Conservation (phyloP, 345 rosid species). For the Arabis alpina region DNA sequence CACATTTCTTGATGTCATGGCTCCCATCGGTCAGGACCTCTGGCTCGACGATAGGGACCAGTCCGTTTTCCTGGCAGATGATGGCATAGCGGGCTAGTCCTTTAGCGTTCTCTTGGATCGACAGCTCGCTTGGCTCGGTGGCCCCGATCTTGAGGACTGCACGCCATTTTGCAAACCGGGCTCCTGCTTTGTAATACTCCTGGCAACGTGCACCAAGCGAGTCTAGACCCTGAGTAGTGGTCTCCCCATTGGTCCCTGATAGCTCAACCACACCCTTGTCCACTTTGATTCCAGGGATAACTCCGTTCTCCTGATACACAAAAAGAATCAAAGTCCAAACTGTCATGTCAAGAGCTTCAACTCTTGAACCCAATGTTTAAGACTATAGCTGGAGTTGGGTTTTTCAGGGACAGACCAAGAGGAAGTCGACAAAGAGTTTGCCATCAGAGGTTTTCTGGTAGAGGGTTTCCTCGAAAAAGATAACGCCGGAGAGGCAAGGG, state of each 20-base stretch:
- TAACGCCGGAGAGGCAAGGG: slow-evolving; percentile 83
- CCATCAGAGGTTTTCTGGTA: slow-evolving; percentile 81
- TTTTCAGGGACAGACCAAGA: slow-evolving; percentile 39
- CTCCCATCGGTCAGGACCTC: slow-evolving; percentile 84
- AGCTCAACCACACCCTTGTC: slow-evolving; percentile 90
- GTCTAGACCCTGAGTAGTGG: slow-evolving; percentile 95
- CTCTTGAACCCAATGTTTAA: slow-evolving; percentile 5
- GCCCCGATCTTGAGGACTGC: slow-evolving; percentile 89
- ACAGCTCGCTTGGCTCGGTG: slow-evolving; percentile 78
- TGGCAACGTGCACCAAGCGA: slow-evolving; percentile 78
- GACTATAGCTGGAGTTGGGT: slow-evolving; percentile 1
- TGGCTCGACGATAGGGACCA: slow-evolving; percentile 94
- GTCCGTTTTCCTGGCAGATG: slow-evolving; percentile 92
- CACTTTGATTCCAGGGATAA: slow-evolving; percentile 90
- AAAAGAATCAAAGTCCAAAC: not conserved
- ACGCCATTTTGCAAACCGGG: slow-evolving; percentile 96
- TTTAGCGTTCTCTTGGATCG: slow-evolving; percentile 88
- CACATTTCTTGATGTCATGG: slow-evolving; percentile 84
- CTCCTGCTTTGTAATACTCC: slow-evolving; percentile 94
- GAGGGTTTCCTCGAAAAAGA: slow-evolving; percentile 95
- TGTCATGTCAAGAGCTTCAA: slow-evolving; percentile 23
- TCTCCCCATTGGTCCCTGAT: slow-evolving; percentile 85
- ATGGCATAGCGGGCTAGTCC: slow-evolving; percentile 95
- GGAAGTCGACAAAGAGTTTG: slow-evolving; percentile 82
- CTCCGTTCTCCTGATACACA: slow-evolving; percentile 58